phyloP scores from a whole-genome alignment of 2,329 filamentous ascomycete genomes.

The Colletotrichum viniferum region DNA sequence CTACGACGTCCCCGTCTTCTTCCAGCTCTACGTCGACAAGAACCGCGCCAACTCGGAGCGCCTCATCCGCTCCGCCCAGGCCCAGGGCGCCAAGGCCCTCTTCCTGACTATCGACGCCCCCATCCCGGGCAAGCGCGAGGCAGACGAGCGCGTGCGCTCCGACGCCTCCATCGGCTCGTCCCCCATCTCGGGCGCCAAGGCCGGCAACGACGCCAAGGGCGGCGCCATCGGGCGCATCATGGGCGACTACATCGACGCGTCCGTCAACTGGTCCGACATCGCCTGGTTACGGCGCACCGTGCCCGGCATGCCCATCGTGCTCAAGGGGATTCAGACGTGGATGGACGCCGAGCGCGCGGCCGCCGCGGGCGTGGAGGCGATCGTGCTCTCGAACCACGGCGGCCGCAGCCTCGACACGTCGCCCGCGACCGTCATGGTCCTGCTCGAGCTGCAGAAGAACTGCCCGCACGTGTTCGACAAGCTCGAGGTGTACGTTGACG shows the following conservation, averaged over 20 bases:
- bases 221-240: slow-evolving; percentile 59
- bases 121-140: slow-evolving; percentile 59
- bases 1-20: slow-evolving; percentile 48
- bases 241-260: slow-evolving; percentile 61
- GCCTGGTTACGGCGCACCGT: slow-evolving; percentile 66
- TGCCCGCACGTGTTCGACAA: slow-evolving; percentile 64
- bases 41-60: slow-evolving; percentile 54
- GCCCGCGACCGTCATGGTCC: slow-evolving; percentile 59
- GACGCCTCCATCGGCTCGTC: slow-evolving; percentile 48
- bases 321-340: slow-evolving; percentile 75
- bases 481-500: slow-evolving; percentile 68
- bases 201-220: slow-evolving; percentile 57
- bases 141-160: slow-evolving; percentile 49
- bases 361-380: slow-evolving; percentile 66
- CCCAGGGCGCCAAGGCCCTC: slow-evolving; percentile 53
- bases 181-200: slow-evolving; percentile 54
- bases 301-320: slow-evolving; percentile 58
- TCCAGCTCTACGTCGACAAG: slow-evolving; percentile 67
- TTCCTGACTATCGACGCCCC: slow-evolving; percentile 65
- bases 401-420: slow-evolving; percentile 59
- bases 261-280: slow-evolving; percentile 67
- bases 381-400: slow-evolving; percentile 74
- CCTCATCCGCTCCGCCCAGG: slow-evolving; percentile 50
- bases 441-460: slow-evolving; percentile 67
- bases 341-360: slow-evolving; percentile 66